phyloP scores from a whole-genome alignment of 257 asterid genomes.

The Striga asiatica region DNA sequence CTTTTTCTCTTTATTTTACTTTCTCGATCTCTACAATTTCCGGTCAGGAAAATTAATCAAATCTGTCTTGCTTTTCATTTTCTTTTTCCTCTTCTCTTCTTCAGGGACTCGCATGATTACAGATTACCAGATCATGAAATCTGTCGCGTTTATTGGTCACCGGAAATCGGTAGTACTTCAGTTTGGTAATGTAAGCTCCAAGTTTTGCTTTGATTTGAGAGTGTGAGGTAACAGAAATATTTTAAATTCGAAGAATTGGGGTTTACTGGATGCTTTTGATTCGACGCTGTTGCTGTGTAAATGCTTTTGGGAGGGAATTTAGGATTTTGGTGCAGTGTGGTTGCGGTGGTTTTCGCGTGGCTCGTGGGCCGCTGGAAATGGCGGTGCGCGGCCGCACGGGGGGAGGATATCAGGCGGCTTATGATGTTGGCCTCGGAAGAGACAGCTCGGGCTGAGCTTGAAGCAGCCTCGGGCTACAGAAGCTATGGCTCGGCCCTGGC shows the following conservation, averaged over 20 bases:
- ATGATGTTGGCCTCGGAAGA: conserved; percentile 61
- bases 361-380: conserved; percentile 48
- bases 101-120: neutral
- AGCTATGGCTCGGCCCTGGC: conserved; percentile 14
- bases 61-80: neutral
- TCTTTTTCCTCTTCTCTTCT: neutral
- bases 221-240: conserved; percentile 3
- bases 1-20: neutral
- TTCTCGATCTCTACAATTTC: conserved; percentile 14
- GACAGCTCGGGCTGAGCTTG: conserved; percentile 57
- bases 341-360: conserved; percentile 35
- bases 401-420: conserved; percentile 56
- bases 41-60: neutral
- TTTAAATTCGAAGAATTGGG: conserved; percentile 33
- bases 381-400: conserved; percentile 45
- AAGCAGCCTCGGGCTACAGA: conserved; percentile 23
- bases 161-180: neutral
- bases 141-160: neutral
- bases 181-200: neutral
- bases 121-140: neutral
- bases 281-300: conserved; percentile 29
- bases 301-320: conserved; percentile 65
- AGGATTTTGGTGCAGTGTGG: conserved; percentile 35
- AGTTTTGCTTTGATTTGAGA: neutral
- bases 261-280: conserved; percentile 26